These are phyloP conservation scores for Dipsacomyces acuminosporus DNA, from an alignment of 371 early-diverging fungal species.

Conservation along the genomic window DNA sequence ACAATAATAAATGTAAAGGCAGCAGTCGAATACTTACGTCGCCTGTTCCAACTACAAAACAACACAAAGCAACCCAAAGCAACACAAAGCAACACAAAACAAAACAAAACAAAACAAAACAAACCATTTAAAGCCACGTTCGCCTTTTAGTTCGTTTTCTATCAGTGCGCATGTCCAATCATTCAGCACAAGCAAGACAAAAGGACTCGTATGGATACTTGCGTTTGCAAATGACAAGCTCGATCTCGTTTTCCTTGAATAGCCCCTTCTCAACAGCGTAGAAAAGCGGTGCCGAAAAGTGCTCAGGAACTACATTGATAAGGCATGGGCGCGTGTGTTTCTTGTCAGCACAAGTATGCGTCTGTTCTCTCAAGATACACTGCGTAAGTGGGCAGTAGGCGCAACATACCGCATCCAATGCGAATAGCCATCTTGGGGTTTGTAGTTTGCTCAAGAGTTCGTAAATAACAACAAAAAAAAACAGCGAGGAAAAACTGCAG, in stretches of 20 bases:
- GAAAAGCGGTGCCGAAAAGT: slow-evolving; percentile 79
- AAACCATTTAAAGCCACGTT: background rate
- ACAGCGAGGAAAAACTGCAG: background rate
- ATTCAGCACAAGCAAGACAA: no score
- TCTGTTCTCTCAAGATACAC: no score
- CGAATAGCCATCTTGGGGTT: slow-evolving; percentile 16
- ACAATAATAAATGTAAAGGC: no score
- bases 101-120: background rate
- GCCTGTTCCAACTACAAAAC: slow-evolving; percentile 54
- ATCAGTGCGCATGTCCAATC: background rate
- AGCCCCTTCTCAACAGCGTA: slow-evolving; percentile 60
- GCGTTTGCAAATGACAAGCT: slow-evolving; percentile 56
- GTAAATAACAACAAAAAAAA: background rate
- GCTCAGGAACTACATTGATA: slow-evolving; percentile 67
- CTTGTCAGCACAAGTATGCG: no score
- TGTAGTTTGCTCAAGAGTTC: no score
- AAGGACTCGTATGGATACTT: slow-evolving; percentile 8
- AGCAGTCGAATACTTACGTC: slow-evolving; percentile 50
- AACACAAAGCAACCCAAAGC: no score
- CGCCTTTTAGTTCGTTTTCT: no score
- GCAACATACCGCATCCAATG: slow-evolving; percentile 32
- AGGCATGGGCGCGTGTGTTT: background rate
- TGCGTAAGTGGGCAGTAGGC: background rate
- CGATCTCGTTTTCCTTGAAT: slow-evolving; percentile 53
- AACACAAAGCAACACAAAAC: background rate